These are phyloP conservation scores for Backusella westeae DNA, from an alignment of 192 early-diverging fungal genomes.

Conservation along the genomic window DNA sequence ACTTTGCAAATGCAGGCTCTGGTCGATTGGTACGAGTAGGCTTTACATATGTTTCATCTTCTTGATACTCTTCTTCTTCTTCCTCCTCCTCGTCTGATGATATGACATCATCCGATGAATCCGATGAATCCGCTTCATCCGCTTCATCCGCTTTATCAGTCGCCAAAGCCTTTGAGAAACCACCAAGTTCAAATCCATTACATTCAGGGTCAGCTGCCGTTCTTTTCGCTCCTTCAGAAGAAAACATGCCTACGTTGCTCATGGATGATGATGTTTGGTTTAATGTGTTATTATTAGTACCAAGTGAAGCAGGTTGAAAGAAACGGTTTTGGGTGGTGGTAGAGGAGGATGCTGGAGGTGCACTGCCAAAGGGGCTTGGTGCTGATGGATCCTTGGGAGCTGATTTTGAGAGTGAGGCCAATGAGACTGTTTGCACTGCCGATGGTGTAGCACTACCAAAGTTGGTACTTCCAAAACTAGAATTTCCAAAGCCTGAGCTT, in stretches of 20 bases:
- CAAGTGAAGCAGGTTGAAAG: neutral
- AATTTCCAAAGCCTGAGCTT: neutral
- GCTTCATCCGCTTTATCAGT: neutral
- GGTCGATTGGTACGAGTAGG: neutral
- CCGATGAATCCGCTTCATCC: neutral
- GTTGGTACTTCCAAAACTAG: neutral
- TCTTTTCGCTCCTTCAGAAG: neutral
- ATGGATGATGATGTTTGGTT: neutral
- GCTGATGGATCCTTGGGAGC: neutral
- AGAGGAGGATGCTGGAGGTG: neutral
- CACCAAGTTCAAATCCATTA: neutral
- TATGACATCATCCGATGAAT: neutral
- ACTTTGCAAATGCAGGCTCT: neutral
- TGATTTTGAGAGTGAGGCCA: conserved; percentile 5
- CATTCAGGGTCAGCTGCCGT: neutral
- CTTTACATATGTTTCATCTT: neutral
- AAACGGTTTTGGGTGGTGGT: neutral
- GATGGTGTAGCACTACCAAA: neutral
- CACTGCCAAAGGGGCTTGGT: neutral
- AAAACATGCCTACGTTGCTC: neutral
- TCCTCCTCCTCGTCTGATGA: neutral
- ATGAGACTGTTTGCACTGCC: neutral
- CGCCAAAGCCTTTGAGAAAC: neutral
- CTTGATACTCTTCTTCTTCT: neutral
- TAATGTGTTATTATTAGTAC: neutral